Conservation (phyloP, 495 filamentous ascomycete genomes). For the Neurospora sp. region DNA sequence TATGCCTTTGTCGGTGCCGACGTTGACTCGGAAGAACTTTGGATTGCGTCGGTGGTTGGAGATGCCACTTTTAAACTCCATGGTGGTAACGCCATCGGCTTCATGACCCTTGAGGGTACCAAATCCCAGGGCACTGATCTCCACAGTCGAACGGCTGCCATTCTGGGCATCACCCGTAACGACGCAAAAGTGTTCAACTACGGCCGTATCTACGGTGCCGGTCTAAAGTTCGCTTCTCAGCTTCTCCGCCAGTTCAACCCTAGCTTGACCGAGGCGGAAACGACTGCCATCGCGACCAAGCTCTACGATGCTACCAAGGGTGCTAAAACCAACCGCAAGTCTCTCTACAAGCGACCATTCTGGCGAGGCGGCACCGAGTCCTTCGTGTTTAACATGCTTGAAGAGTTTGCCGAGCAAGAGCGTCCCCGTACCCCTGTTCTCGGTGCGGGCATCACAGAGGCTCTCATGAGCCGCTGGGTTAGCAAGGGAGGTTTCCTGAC, state of each 20-base stretch:
- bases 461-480: slow-evolving; percentile 76
- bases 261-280: slow-evolving; percentile 61
- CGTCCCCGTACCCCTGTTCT: slow-evolving; percentile 82
- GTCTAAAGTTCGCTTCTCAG: slow-evolving; percentile 83
- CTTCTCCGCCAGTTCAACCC: slow-evolving; percentile 92
- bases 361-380: slow-evolving; percentile 96
- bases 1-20: slow-evolving; percentile 94
- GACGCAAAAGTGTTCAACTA: slow-evolving; percentile 99
- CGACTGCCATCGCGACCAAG: slow-evolving; percentile 60
- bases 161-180: slow-evolving; percentile 86
- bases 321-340: slow-evolving; percentile 55
- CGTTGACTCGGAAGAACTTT: slow-evolving; percentile 97
- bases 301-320: slow-evolving; percentile 90
- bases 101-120: slow-evolving; percentile 97
- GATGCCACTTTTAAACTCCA: slow-evolving; percentile 91
- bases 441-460: slow-evolving; percentile 95
- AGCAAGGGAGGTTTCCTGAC: slow-evolving; percentile 90
- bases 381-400: slow-evolving; percentile 94
- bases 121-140: slow-evolving; percentile 90
- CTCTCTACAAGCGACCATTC: slow-evolving; percentile 63
- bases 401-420: slow-evolving; percentile 95
- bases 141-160: slow-evolving; percentile 86
- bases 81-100: slow-evolving; percentile 92
- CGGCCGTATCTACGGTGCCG: slow-evolving; percentile 94
- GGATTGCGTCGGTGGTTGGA: slow-evolving; percentile 93